Evolutionary conservation across 2,329 filamentous ascomycete genomes (phyloP).

Genomic region (Alternaria panax): DNA sequence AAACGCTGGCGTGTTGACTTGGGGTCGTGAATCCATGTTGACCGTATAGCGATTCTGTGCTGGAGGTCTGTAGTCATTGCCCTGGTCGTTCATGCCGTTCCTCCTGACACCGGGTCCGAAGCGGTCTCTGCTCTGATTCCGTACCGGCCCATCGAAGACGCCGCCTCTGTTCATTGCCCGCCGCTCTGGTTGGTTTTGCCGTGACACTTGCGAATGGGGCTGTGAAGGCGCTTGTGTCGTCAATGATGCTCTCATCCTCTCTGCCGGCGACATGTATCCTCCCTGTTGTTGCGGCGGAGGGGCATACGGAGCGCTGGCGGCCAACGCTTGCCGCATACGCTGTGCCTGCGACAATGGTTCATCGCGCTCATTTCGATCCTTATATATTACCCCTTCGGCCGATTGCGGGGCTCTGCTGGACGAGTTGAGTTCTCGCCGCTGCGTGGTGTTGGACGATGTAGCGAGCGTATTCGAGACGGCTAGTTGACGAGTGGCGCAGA

Average conservation of each 20-base stretch:
- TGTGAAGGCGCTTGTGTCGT: slow-evolving; percentile 13
- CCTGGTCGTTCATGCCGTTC: slow-evolving; percentile 1
- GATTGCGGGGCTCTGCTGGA: slow-evolving; percentile 42
- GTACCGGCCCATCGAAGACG: slow-evolving; percentile 24
- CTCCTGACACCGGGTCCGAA: slow-evolving; percentile 18
- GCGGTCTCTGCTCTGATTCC: slow-evolving; percentile 29
- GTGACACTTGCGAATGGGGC: slow-evolving; percentile 16
- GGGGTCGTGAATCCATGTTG: slow-evolving; percentile 43
- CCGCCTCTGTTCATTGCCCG: slow-evolving; percentile 23
- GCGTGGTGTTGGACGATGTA: slow-evolving; percentile 25
- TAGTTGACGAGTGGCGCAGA: slow-evolving; percentile 49
- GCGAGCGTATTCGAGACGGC: slow-evolving; percentile 26
- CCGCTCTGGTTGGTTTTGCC: slow-evolving; percentile 23
- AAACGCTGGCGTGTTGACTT: slow-evolving; percentile 36
- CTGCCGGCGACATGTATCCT: slow-evolving; percentile 23
- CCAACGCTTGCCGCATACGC: slow-evolving; percentile 36
- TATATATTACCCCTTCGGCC: slow-evolving; percentile 39
- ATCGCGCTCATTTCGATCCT: slow-evolving; percentile 28
- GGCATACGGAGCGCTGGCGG: slow-evolving; percentile 23
- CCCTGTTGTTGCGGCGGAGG: slow-evolving; percentile 24
- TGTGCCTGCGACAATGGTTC: slow-evolving; percentile 37
- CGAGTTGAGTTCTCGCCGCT: slow-evolving; percentile 43
- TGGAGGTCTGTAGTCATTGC: slow-evolving; percentile 10
- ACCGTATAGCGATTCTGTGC: slow-evolving; percentile 34
- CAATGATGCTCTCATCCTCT: slow-evolving; percentile 25